Conservation (phyloP, 2,329 filamentous ascomycete genomes). For the Fusarium bulbicola region DNA sequence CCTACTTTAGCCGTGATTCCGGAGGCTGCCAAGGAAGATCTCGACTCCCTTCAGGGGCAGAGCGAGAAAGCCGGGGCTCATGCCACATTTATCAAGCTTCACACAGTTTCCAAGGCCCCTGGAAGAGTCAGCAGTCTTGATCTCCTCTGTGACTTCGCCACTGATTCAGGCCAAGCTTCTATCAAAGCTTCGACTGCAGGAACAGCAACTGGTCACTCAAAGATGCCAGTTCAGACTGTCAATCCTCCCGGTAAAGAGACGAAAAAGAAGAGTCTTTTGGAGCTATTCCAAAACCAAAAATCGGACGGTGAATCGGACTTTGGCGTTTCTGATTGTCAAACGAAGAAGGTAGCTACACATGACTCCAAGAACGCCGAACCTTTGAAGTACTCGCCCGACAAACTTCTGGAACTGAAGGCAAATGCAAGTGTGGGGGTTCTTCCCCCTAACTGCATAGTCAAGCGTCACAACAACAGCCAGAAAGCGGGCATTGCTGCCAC, state of each 20-base stretch:
- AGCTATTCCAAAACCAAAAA: neutral
- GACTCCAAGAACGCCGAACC: neutral
- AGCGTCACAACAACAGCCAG: neutral
- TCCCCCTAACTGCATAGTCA: neutral
- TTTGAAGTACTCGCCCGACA: slow-evolving; percentile 5
- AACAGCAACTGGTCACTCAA: neutral
- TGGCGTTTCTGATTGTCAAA: neutral
- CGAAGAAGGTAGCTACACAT: neutral
- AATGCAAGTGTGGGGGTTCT: neutral
- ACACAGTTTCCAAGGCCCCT: neutral
- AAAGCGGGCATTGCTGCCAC: neutral
- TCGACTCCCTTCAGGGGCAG: neutral
- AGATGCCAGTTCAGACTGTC: neutral
- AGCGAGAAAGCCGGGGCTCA: neutral
- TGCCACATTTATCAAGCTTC: neutral
- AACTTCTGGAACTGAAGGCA: slow-evolving; percentile 9
- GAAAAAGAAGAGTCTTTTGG: neutral
- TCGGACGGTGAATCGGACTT: slow-evolving; percentile 1
- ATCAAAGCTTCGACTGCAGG: neutral
- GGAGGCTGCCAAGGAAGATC: neutral
- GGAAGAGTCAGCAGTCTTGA: neutral
- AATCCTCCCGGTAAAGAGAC: neutral
- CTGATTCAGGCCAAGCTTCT: neutral
- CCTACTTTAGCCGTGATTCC: neutral
- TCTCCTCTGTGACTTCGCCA: neutral